Conservation (phyloP, 2,329 filamentous ascomycete genomes). For the Xylaria sp. region DNA sequence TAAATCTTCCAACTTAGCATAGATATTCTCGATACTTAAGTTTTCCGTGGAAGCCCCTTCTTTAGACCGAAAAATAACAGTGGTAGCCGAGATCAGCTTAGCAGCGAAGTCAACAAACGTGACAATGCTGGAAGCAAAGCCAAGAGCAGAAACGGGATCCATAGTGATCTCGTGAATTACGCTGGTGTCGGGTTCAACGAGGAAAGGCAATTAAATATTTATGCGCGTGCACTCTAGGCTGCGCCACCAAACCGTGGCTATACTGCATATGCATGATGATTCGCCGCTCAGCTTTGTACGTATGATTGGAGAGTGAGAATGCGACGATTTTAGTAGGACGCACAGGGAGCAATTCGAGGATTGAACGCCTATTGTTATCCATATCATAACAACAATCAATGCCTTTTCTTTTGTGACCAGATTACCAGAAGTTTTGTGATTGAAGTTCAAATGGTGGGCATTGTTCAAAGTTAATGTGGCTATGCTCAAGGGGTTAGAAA, state of each 20-base stretch:
- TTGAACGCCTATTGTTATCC: not conserved
- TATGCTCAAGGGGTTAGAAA: not conserved
- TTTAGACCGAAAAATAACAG: not conserved
- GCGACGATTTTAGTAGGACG: not conserved
- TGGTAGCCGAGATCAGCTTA: not conserved
- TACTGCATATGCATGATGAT: not conserved
- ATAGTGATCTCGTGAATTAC: not conserved
- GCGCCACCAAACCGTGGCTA: not conserved
- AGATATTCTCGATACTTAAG: not conserved
- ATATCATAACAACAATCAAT: not conserved
- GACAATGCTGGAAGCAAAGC: not conserved
- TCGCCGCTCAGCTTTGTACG: not conserved
- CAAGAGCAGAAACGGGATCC: not conserved
- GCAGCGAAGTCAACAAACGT: not conserved
- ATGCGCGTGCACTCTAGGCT: not conserved
- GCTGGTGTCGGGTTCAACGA: not conserved
- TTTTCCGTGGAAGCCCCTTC: not conserved
- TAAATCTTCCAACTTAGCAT: not conserved
- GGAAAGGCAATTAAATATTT: not conserved
- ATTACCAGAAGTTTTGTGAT: not conserved
- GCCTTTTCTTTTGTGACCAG: not conserved
- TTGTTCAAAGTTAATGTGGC: not conserved
- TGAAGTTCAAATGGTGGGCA: not conserved
- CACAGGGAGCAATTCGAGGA: not conserved
- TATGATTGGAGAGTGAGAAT: not conserved